A percentile compares a stretch with the other conserved stretches of the same genome.
These are phyloP conservation scores for Centella asiatica DNA, from an alignment of 129 eudicot species.

Conservation along the genomic window DNA sequence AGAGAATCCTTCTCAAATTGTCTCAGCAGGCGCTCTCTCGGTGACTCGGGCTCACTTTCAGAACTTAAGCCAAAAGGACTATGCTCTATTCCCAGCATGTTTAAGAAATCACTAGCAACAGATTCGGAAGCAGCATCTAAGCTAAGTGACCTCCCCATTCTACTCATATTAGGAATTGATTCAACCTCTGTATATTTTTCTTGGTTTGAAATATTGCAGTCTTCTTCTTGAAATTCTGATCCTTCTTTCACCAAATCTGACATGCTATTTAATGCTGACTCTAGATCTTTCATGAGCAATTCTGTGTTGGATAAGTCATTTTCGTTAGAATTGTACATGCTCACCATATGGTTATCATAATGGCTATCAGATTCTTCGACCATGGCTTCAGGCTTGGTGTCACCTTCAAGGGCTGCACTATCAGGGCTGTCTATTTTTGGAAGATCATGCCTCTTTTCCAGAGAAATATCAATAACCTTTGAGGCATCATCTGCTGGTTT, in stretches of 20 bases:
- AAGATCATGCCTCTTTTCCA: constrained; percentile 9
- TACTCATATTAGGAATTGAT: constrained; percentile 19
- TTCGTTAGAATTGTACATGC: constrained; percentile 19
- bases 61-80: constrained; percentile 58
- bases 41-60: constrained; percentile 88
- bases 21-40: constrained; percentile 71
- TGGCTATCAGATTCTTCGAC: constrained; percentile 16
- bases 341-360: constrained; percentile 25
- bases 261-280: constrained; percentile 46
- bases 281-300: constrained; percentile 56
- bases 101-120: constrained; percentile 68
- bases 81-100: constrained; percentile 70
- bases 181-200: constrained; percentile 22
- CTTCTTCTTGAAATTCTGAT: constrained; percentile 59
- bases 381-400: constrained; percentile 4
- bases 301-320: constrained; percentile 43
- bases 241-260: constrained; percentile 44
- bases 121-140: constrained; percentile 52
- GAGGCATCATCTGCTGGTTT: constrained; percentile 15
- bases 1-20: constrained; percentile 77
- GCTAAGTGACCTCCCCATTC: constrained; percentile 41
- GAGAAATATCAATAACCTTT: constrained; percentile 20
- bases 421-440: not conserved
- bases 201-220: constrained; percentile 22
- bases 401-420: constrained; percentile 1